phyloP scores from a whole-genome alignment of 371 early-diverging fungal species.

The Umbelopsis sp. region DNA sequence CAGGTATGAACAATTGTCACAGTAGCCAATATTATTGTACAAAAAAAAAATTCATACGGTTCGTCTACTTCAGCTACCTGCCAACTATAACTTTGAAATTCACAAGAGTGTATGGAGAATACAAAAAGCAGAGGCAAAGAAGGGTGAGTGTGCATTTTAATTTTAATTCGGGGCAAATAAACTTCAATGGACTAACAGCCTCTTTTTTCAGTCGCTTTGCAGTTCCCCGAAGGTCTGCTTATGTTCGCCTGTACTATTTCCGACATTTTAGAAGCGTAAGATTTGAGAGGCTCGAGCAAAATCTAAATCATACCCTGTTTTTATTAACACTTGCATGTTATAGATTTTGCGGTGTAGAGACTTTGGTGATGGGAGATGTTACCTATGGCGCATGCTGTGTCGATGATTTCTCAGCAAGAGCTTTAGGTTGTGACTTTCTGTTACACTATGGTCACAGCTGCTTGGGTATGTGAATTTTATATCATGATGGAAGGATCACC shows the following conservation, averaged over 20 bases:
- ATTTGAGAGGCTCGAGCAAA: conserved; percentile 23
- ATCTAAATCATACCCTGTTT: background rate
- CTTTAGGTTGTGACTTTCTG: conserved; percentile 96
- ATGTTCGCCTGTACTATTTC: conserved; percentile 94
- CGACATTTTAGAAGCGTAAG: conserved; percentile 87
- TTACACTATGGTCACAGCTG: conserved; percentile 99
- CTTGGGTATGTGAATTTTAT: conserved; percentile 59
- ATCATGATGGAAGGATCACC: background rate
- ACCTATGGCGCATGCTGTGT: conserved; percentile 99
- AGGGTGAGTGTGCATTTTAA: conserved; percentile 47
- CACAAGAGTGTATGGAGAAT: conserved; percentile 97
- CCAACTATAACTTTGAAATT: conserved; percentile 99
- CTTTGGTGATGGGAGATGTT: conserved; percentile 98
- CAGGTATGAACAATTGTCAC: conserved; percentile 41
- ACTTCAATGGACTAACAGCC: too few species aligned
- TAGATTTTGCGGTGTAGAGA: conserved; percentile 87
- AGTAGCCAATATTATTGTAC: background rate
- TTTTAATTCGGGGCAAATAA: background rate
- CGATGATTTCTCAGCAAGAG: conserved; percentile 95
- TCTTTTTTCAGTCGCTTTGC: conserved; percentile 84
- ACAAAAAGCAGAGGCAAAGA: conserved; percentile 74
- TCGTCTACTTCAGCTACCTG: conserved; percentile 69
- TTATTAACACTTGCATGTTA: conserved; percentile 18
- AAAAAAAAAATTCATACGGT: background rate
- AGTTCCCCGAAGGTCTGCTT: conserved; percentile 99